Conservation (phyloP, 2,329 filamentous ascomycete genomes). For the Chalaropsis ovoidea region DNA sequence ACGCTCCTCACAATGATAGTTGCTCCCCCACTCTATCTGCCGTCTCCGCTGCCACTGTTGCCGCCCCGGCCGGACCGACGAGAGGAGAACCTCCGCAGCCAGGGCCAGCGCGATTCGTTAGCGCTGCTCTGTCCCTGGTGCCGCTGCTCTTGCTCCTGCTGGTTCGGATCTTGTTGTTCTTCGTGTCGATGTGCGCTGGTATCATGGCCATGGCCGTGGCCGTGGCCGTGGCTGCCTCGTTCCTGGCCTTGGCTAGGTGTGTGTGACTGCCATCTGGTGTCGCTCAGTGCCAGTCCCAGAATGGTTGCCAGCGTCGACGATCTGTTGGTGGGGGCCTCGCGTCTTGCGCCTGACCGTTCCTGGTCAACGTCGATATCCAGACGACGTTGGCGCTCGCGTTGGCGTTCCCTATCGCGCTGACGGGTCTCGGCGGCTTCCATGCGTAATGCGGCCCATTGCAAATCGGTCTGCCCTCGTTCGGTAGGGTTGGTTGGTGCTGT, state of each 20-base stretch:
- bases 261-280: not conserved
- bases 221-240: no score
- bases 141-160: not conserved
- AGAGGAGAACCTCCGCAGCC: not conserved
- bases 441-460: not conserved
- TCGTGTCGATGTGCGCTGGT: not conserved
- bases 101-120: conserved; percentile 5
- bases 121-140: not conserved
- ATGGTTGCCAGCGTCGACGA: not conserved
- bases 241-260: not conserved
- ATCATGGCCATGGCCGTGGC: no score
- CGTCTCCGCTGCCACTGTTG: not conserved
- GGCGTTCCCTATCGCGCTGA: conserved; percentile 10
- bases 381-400: conserved; percentile 6
- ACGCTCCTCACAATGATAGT: not conserved
- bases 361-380: not conserved
- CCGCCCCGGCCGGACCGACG: not conserved
- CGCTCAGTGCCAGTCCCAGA: not conserved
- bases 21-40: not conserved
- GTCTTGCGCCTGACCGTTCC: not conserved
- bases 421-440: conserved; percentile 7
- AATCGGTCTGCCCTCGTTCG: not conserved
- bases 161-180: not conserved
- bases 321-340: not conserved
- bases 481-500: not conserved